Evolutionary conservation across 371 early-diverging fungal species (phyloP).

Genomic region (Mucor mucedo): DNA sequence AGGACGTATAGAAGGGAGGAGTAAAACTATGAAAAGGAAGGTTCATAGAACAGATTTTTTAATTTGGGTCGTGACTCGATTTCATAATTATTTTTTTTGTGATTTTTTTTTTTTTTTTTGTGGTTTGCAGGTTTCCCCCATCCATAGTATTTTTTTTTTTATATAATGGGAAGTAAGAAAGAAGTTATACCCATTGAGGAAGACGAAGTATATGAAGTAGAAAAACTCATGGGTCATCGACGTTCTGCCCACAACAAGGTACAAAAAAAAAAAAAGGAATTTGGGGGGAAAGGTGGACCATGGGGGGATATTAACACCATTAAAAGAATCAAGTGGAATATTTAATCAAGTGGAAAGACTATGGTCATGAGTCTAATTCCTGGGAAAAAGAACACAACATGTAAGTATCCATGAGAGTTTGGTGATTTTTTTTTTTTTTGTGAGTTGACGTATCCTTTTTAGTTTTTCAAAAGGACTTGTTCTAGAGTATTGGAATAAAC

Average conservation of each 20-base stretch:
- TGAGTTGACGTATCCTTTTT: neutral
- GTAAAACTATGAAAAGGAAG: too few species aligned
- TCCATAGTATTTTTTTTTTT: too few species aligned
- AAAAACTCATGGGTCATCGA: slow-evolving; percentile 27
- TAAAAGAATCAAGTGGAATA: slow-evolving; percentile 28
- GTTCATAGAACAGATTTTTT: too few species aligned
- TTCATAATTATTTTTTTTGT: too few species aligned
- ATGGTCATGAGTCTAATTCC: slow-evolving; percentile 28
- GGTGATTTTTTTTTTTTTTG: neutral
- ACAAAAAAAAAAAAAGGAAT: slow-evolving; percentile 6
- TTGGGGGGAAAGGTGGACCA: neutral
- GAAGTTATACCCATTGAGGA: neutral
- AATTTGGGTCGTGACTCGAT: too few species aligned
- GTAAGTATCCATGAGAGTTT: slow-evolving; percentile 13
- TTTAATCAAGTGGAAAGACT: slow-evolving; percentile 42
- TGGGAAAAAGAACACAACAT: slow-evolving; percentile 41
- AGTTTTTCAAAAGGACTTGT: slow-evolving; percentile 20
- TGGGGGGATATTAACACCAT: neutral
- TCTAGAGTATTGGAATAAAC: slow-evolving; percentile 14
- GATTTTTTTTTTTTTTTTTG: too few species aligned
- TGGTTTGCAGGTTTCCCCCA: too few species aligned
- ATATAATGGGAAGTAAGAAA: too few species aligned
- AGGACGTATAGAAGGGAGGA: too few species aligned
- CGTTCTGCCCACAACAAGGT: slow-evolving; percentile 12
- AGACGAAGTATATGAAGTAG: slow-evolving; percentile 38